A percentile compares a stretch with the other conserved stretches of the same genome.
These are phyloP conservation scores for Stephanodiscus triporus DNA, from an alignment of 108 stramenopile genomes.

Conservation along the genomic window DNA sequence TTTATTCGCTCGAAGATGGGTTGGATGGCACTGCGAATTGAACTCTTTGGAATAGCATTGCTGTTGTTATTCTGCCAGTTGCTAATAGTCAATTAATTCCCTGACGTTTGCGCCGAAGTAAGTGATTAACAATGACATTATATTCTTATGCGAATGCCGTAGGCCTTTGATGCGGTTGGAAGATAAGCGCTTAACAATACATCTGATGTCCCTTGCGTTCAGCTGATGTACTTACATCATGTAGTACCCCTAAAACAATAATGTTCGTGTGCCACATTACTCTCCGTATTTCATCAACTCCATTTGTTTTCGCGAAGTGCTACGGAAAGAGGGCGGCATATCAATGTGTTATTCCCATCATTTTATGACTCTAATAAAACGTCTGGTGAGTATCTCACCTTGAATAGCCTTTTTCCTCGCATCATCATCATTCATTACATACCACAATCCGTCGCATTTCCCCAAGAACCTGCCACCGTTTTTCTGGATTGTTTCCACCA, in stretches of 20 bases:
- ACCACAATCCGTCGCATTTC: neutral
- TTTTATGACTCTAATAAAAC: neutral
- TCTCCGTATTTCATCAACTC: neutral
- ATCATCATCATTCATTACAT: constrained; percentile 6
- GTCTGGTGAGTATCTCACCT: neutral
- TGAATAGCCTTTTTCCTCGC: constrained; percentile 8
- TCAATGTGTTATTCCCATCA: neutral
- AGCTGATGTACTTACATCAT: neutral
- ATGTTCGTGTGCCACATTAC: neutral
- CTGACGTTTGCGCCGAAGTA: no score
- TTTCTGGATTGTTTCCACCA: neutral
- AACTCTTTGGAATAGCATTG: no score
- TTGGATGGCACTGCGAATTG: no score
- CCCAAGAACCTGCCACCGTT: constrained; percentile 14
- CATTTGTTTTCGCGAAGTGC: constrained; percentile 13
- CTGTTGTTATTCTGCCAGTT: no score
- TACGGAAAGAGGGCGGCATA: neutral
- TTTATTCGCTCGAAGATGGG: no score
- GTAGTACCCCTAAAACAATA: neutral
- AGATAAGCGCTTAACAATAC: no score
- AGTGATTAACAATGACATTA: no score
- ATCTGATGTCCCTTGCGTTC: no score
- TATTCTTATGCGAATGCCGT: no score
- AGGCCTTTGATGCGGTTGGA: no score
- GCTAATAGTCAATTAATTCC: no score